Evolutionary conservation across 331 rosid genomes (phyloP).

Genomic region (Prunus yedoensis): DNA sequence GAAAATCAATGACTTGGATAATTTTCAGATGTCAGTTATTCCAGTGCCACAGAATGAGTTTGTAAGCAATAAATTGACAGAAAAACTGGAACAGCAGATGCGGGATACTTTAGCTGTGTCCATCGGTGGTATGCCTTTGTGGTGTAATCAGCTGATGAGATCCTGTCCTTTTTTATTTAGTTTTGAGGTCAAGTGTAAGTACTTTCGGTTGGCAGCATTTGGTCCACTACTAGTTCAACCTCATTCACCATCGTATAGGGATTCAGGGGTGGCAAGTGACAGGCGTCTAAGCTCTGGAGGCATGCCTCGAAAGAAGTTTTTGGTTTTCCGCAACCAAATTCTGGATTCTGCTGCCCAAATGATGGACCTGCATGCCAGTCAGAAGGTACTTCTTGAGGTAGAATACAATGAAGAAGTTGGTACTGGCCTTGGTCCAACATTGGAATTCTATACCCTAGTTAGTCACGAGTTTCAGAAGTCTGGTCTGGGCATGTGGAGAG

Average conservation of each 20-base stretch:
- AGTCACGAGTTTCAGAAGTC: constrained; percentile 84
- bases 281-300: constrained; percentile 51
- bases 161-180: constrained; percentile 85
- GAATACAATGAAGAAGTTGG: constrained; percentile 96
- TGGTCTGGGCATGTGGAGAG: constrained; percentile 92
- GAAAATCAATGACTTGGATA: constrained; percentile 60
- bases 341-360: constrained; percentile 84
- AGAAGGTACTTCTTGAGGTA: constrained; percentile 84
- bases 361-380: constrained; percentile 74
- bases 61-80: constrained; percentile 82
- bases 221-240: constrained; percentile 53
- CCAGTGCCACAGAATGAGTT: constrained; percentile 76
- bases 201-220: constrained; percentile 79
- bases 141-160: constrained; percentile 77
- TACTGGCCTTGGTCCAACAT: constrained; percentile 97
- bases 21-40: constrained; percentile 48
- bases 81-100: constrained; percentile 96
- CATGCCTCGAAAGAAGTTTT: constrained; percentile 72
- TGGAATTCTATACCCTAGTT: constrained; percentile 93
- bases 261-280: constrained; percentile 46
- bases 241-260: constrained; percentile 40
- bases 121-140: constrained; percentile 76
- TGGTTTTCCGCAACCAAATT: constrained; percentile 67
- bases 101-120: constrained; percentile 72
- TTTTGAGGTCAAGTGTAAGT: constrained; percentile 92